Percentiles rank a stretch among this genome's conserved stretches.
Conservation (phyloP, 1,139 yeast species). For the Yamadazyma atlantica region DNA sequence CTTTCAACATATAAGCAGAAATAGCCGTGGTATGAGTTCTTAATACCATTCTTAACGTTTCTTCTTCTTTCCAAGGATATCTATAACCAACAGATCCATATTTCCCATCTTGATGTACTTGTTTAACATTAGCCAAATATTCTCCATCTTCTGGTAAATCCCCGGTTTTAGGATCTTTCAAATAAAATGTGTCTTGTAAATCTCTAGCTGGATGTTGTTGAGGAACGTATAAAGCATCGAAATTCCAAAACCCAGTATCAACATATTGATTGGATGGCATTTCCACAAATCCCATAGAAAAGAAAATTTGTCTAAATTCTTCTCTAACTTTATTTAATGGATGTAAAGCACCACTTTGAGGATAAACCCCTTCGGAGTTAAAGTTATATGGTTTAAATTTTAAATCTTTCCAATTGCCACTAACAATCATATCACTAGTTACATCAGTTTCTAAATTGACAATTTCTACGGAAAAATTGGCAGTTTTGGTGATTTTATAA, state of each 20-base stretch:
- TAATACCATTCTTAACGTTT: constrained; percentile 84
- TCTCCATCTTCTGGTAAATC: constrained; percentile 76
- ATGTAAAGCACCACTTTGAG: constrained; percentile 90
- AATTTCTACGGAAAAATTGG: constrained; percentile 79
- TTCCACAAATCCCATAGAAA: constrained; percentile 96
- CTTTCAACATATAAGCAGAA: constrained; percentile 82
- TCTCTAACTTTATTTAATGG: constrained; percentile 95
- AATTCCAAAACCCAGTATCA: constrained; percentile 98
- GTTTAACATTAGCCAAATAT: constrained; percentile 75
- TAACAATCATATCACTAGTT: constrained; percentile 84
- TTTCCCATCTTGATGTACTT: constrained; percentile 87
- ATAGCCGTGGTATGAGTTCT: constrained; percentile 98
- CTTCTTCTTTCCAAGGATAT: constrained; percentile 94
- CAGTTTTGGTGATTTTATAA: constrained; percentile 75
- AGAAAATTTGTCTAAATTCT: constrained; percentile 96
- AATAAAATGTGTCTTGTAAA: constrained; percentile 94
- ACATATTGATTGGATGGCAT: constrained; percentile 99
- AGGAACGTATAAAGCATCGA: constrained; percentile 93
- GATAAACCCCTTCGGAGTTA: constrained; percentile 88
- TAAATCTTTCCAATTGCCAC: constrained; percentile 80
- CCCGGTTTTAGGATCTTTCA: constrained; percentile 86
- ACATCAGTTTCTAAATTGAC: constrained; percentile 87
- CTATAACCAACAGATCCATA: constrained; percentile 96
- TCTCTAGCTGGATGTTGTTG: constrained; percentile 99
- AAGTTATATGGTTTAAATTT: constrained; percentile 94